These are phyloP conservation scores for Didymosphaeria variabile DNA, from an alignment of 2,329 filamentous ascomycete genomes.

Conservation along the genomic window DNA sequence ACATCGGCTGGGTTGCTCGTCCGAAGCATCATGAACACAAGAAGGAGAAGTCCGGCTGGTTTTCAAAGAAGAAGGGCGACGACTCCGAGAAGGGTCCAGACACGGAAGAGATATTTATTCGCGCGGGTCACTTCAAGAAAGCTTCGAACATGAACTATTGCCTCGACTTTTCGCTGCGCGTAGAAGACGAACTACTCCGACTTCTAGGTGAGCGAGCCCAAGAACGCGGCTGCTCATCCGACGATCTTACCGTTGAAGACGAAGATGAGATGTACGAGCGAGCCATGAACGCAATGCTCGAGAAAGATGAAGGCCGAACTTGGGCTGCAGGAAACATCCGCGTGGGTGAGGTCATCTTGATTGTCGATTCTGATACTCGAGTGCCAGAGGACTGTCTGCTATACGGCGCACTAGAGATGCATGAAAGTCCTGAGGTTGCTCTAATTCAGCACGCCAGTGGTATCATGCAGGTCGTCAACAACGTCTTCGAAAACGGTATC, in stretches of 20 bases:
- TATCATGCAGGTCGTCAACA: slow-evolving; percentile 75
- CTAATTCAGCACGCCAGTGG: slow-evolving; percentile 76
- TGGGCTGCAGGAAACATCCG: slow-evolving; percentile 87
- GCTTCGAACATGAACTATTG: slow-evolving; percentile 79
- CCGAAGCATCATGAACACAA: slow-evolving; percentile 53
- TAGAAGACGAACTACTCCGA: slow-evolving; percentile 66
- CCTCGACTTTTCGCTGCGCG: slow-evolving; percentile 67
- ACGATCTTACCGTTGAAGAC: slow-evolving; percentile 38
- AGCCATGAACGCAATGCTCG: slow-evolving; percentile 65
- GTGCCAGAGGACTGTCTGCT: slow-evolving; percentile 75
- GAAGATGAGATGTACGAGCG: slow-evolving; percentile 37
- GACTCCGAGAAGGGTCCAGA: slow-evolving; percentile 44
- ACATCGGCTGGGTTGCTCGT: slow-evolving; percentile 57
- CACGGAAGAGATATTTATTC: slow-evolving; percentile 54
- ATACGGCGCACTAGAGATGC: slow-evolving; percentile 80
- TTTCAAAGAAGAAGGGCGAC: slow-evolving; percentile 26
- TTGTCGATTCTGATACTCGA: slow-evolving; percentile 54
- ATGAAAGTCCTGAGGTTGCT: slow-evolving; percentile 78
- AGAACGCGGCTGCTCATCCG: slow-evolving; percentile 29
- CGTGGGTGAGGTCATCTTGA: slow-evolving; percentile 79
- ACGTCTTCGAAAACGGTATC: slow-evolving; percentile 77
- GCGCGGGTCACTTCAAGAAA: slow-evolving; percentile 43
- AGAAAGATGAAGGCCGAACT: slow-evolving; percentile 73
- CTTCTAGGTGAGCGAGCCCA: slow-evolving; percentile 32
- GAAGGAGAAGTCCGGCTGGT: slow-evolving; percentile 47